These are phyloP conservation scores for Cryptococcus sp. DNA, from an alignment of 1,284 basidiomycete species.

Conservation along the genomic window DNA sequence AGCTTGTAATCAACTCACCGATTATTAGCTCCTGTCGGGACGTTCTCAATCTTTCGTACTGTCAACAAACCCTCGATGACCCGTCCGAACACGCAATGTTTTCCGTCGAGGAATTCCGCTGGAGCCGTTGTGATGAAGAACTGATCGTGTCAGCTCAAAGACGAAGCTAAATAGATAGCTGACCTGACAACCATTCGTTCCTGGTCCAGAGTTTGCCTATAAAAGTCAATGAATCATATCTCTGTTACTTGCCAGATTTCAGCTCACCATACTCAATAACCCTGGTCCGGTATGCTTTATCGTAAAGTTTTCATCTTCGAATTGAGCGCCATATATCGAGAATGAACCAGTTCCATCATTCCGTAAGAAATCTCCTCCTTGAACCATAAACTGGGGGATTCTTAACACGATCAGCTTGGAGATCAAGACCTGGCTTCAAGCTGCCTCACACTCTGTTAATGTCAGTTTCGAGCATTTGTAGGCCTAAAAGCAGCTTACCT, in stretches of 20 bases:
- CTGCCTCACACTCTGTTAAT: conserved; percentile 62
- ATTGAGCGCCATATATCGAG: conserved; percentile 91
- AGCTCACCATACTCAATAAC: conserved; percentile 72
- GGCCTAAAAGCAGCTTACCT: conserved; percentile 55
- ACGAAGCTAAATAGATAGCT: conserved; percentile 8
- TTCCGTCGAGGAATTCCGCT: conserved; percentile 89
- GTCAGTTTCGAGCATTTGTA: neutral
- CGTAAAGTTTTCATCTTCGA: conserved; percentile 92
- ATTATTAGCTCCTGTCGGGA: conserved; percentile 65
- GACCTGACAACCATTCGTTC: conserved; percentile 88
- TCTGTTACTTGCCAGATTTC: neutral
- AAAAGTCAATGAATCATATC: neutral
- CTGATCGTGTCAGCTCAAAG: conserved; percentile 43
- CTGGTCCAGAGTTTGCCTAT: conserved; percentile 85
- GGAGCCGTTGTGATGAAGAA: conserved; percentile 96
- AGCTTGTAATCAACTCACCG: conserved; percentile 17
- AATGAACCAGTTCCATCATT: conserved; percentile 90
- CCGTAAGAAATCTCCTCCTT: conserved; percentile 71
- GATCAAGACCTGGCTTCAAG: neutral
- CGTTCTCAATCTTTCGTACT: conserved; percentile 88
- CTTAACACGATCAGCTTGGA: conserved; percentile 12
- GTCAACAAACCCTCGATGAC: conserved; percentile 85
- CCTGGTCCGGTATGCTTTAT: conserved; percentile 83
- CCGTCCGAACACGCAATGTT: conserved; percentile 89
- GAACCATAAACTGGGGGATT: conserved; percentile 51